Evolutionary conservation across 78 protist genomes (phyloP).

Genomic region (Creolimax fragrantissima): DNA sequence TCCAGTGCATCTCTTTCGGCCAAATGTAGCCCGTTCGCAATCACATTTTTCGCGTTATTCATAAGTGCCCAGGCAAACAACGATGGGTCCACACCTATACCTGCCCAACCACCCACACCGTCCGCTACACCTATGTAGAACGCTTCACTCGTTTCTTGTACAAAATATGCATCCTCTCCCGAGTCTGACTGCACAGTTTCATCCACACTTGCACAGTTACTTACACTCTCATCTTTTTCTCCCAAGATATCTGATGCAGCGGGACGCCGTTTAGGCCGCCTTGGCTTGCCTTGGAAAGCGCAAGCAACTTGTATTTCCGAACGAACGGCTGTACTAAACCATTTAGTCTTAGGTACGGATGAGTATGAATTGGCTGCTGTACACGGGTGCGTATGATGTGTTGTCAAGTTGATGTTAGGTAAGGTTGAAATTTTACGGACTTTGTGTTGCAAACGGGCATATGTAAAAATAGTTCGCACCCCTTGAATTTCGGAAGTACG

Average conservation of each 20-base stretch:
- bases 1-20: constrained; percentile 30
- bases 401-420: too few species aligned
- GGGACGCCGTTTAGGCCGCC: background rate
- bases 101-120: constrained; percentile 76
- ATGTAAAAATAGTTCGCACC: too few species aligned
- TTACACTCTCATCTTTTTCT: too few species aligned
- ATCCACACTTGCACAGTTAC: too few species aligned
- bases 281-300: background rate
- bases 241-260: background rate
- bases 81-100: constrained; percentile 61
- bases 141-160: background rate
- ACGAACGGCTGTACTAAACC: too few species aligned
- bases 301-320: too few species aligned
- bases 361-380: too few species aligned
- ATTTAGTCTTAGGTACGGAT: too few species aligned
- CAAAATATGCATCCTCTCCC: constrained; percentile 34
- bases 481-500: too few species aligned
- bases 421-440: too few species aligned
- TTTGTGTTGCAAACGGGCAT: too few species aligned
- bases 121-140: constrained; percentile 41
- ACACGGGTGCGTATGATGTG: background rate
- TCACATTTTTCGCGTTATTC: constrained; percentile 38
- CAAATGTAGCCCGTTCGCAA: background rate
- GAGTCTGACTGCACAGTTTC: background rate
- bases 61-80: constrained; percentile 53